Evolutionary conservation across 148 eudicot species (phyloP).

Genomic region (Cornus suecica): DNA sequence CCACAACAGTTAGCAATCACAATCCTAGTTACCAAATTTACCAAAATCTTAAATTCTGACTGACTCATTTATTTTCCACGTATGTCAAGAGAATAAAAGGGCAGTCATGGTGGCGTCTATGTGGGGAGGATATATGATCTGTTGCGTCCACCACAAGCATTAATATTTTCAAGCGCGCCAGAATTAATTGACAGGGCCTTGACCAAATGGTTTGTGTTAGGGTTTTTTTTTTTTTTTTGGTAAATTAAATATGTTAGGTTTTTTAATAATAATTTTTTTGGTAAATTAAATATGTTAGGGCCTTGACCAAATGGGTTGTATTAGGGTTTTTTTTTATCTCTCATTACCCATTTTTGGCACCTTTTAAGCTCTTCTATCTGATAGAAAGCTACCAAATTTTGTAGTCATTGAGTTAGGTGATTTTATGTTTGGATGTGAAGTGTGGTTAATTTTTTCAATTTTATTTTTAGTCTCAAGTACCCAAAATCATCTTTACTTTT

Average conservation of each 20-base stretch:
- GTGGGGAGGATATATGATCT: neutral
- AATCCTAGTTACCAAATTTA: slow-evolving; percentile 41
- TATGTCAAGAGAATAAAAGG: neutral
- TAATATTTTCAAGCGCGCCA: neutral
- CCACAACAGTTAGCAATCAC: slow-evolving; percentile 47
- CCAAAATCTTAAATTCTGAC: slow-evolving; percentile 10
- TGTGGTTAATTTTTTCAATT: too few relatives aligned
- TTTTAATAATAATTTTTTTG: too few relatives aligned
- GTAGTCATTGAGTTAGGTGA: neutral
- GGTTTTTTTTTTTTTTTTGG: too few relatives aligned
- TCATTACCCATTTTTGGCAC: neutral
- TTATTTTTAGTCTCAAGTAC: too few relatives aligned
- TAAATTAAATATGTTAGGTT: too few relatives aligned
- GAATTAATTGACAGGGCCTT: neutral
- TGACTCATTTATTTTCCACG: neutral
- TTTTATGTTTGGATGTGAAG: neutral
- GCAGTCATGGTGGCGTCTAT: neutral
- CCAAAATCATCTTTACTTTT: too few relatives aligned
- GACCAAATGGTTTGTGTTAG: neutral
- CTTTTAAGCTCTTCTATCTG: neutral
- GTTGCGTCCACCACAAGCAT: neutral
- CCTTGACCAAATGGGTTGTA: neutral
- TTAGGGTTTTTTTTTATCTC: too few relatives aligned
- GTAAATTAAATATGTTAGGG: too few relatives aligned
- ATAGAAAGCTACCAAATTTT: neutral